Conservation (phyloP, 2,329 filamentous ascomycete genomes). For the Aspergillus ochraceoroseus region DNA sequence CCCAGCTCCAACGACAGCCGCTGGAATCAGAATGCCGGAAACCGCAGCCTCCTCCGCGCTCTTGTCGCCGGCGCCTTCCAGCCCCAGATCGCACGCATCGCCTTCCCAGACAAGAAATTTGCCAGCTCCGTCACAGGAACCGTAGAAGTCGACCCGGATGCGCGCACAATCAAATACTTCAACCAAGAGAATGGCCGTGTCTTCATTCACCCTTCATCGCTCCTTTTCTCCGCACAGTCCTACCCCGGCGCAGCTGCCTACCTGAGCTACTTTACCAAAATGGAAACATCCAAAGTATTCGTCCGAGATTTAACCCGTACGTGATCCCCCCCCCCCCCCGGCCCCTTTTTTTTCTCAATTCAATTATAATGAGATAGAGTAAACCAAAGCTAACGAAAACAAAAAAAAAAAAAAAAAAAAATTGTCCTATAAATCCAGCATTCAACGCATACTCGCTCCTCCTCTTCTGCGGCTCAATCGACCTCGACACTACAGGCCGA, state of each 20-base stretch:
- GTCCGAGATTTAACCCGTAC: conserved; percentile 82
- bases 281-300: conserved; percentile 88
- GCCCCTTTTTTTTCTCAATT: too few species aligned
- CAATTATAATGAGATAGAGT: too few species aligned
- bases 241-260: conserved; percentile 73
- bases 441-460: conserved; percentile 87
- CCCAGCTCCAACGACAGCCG: conserved; percentile 43
- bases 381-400: conserved; percentile 29
- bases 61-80: conserved; percentile 69
- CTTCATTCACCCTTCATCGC: conserved; percentile 87
- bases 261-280: conserved; percentile 85
- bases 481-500: conserved; percentile 78
- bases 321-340: conserved; percentile 33
- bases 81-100: conserved; percentile 86
- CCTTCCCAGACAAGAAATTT: conserved; percentile 94
- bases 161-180: conserved; percentile 87
- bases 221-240: conserved; percentile 73
- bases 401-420: conserved; percentile 1
- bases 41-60: conserved; percentile 57
- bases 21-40: conserved; percentile 35
- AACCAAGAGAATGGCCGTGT: conserved; percentile 79
- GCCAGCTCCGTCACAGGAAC: conserved; percentile 79
- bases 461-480: conserved; percentile 79
- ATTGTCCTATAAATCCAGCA: conserved; percentile 37
- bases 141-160: conserved; percentile 89